phyloP scores from a whole-genome alignment of 1,139 yeast species.

The Suhomyces panamericanus region DNA sequence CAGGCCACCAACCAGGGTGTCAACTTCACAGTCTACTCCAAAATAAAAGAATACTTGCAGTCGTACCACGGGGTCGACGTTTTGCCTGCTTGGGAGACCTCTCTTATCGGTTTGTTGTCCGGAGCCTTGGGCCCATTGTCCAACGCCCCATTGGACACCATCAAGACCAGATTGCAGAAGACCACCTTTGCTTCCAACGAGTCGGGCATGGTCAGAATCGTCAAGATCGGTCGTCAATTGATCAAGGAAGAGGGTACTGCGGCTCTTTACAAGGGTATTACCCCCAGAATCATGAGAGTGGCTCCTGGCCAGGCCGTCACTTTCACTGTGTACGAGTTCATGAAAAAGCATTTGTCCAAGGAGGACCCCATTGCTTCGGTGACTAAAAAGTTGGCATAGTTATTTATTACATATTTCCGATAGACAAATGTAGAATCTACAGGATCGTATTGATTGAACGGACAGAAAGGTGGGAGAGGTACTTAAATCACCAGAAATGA shows the following conservation, averaged over 20 bases:
- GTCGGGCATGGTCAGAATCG: slow-evolving; percentile 72
- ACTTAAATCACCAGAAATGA: not conserved
- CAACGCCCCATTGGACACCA: slow-evolving; percentile 96
- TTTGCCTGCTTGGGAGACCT: slow-evolving; percentile 93
- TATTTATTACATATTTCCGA: slow-evolving; percentile 5
- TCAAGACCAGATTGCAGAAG: slow-evolving; percentile 94
- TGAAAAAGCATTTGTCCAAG: slow-evolving; percentile 64
- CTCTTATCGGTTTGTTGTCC: slow-evolving; percentile 83
- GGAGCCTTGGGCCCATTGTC: slow-evolving; percentile 98
- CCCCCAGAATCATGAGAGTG: slow-evolving; percentile 98
- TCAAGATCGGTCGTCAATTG: slow-evolving; percentile 77
- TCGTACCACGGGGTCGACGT: slow-evolving; percentile 62
- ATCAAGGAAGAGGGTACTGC: slow-evolving; percentile 85
- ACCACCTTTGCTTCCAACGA: slow-evolving; percentile 73
- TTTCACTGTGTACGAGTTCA: slow-evolving; percentile 91
- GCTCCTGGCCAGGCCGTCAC: slow-evolving; percentile 99
- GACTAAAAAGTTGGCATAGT: slow-evolving; percentile 25
- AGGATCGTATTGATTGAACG: too few species aligned
- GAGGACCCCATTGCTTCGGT: slow-evolving; percentile 24
- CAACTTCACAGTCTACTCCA: slow-evolving; percentile 92
- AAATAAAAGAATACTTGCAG: slow-evolving; percentile 70
- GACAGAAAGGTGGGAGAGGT: too few species aligned
- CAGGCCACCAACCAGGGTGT: slow-evolving; percentile 99
- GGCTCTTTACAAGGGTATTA: slow-evolving; percentile 93
- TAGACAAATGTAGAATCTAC: not conserved